phyloP scores from a whole-genome alignment of 805 yeast species.

The Torulaspora gathmanii region DNA sequence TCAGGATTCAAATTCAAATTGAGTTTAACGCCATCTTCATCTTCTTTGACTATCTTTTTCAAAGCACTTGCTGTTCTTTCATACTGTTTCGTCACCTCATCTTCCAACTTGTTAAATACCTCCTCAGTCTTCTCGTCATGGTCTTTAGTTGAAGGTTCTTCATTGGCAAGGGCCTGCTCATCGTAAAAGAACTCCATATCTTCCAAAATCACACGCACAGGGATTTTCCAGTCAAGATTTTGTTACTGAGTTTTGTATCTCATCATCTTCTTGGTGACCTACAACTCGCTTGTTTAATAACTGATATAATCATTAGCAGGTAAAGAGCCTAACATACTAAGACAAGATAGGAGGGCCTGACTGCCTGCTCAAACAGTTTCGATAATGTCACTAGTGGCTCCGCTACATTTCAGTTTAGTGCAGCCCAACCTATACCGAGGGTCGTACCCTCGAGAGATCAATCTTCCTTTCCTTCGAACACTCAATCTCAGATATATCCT shows the following conservation, averaged over 20 bases:
- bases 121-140: constrained; percentile 48
- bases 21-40: constrained; percentile 28
- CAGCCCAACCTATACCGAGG: constrained; percentile 75
- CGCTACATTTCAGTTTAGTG: constrained; percentile 69
- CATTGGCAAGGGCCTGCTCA: constrained; percentile 22
- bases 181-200: constrained; percentile 33
- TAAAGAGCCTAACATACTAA: not conserved
- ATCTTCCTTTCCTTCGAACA: constrained; percentile 61
- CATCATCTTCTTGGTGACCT: not conserved
- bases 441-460: constrained; percentile 76
- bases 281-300: not conserved
- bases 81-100: constrained; percentile 41
- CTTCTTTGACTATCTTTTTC: constrained; percentile 19
- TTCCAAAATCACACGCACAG: not conserved
- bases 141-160: not conserved
- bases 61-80: constrained; percentile 27
- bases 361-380: not conserved
- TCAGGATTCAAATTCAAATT: constrained; percentile 24
- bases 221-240: not conserved
- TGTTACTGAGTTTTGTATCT: not conserved
- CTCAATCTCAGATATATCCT: constrained; percentile 66
- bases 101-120: constrained; percentile 48
- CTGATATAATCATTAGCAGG: not conserved
- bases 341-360: not conserved
- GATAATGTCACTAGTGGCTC: constrained; percentile 49